Percentiles rank a stretch among this genome's conserved stretches.
phyloP scores from a whole-genome alignment of 176 grass and related monocot species.

The Triticum turgidum region DNA sequence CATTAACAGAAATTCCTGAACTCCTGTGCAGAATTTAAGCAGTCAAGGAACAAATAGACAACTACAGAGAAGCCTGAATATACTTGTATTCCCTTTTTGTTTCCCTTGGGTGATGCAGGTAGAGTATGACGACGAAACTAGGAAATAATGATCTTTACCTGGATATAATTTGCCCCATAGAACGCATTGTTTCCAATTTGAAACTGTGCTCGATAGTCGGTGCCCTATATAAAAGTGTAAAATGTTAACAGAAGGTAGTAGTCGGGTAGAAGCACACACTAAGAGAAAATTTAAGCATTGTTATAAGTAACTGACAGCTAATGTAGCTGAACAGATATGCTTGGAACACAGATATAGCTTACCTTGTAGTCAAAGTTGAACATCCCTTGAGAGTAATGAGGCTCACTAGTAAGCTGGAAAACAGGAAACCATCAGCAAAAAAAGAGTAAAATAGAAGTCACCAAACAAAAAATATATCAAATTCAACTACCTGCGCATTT shows the following conservation, averaged over 20 bases:
- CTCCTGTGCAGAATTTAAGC: slow-evolving; percentile 9
- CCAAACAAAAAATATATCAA: slow-evolving; percentile 12
- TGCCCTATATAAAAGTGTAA: slow-evolving; percentile 57
- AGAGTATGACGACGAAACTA: slow-evolving; percentile 22
- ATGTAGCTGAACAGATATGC: background rate
- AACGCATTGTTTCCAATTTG: slow-evolving; percentile 99
- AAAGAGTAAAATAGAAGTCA: background rate
- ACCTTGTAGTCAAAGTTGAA: slow-evolving; percentile 99
- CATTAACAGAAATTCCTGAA: background rate
- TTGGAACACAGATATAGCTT: background rate
- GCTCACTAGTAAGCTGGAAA: slow-evolving; percentile 89
- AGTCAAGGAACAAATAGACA: slow-evolving; percentile 22
- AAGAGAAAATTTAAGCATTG: background rate
- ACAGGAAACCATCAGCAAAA: slow-evolving; percentile 20
- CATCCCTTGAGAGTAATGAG: slow-evolving; percentile 98
- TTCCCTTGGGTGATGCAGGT: background rate
- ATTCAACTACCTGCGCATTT: slow-evolving; percentile 80
- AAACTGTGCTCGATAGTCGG: slow-evolving; percentile 82
- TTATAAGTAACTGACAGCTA: background rate
- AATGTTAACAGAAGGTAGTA: slow-evolving; percentile 21
- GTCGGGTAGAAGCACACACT: background rate
- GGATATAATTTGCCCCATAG: slow-evolving; percentile 99
- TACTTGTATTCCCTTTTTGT: background rate
- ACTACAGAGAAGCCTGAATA: background rate
- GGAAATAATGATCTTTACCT: slow-evolving; percentile 41